A percentile compares a stretch with the other conserved stretches of the same genome.
Evolutionary conservation across 1,139 yeast genomes (phyloP).

Genomic region (Blastobotrys proliferans): DNA sequence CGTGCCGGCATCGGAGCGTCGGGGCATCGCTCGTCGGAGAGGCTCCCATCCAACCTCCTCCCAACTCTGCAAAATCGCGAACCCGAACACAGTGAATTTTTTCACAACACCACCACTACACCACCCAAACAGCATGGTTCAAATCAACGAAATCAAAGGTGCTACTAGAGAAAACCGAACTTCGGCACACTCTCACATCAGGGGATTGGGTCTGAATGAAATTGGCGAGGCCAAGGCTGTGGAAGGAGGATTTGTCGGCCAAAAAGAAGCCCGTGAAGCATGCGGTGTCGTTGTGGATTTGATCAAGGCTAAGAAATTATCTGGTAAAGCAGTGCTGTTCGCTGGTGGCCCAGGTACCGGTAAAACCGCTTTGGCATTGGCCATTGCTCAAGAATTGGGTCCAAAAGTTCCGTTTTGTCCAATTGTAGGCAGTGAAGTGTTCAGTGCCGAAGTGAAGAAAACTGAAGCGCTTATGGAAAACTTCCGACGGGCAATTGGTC

Average conservation of each 20-base stretch:
- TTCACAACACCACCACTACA: constrained; percentile 5
- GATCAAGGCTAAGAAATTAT: constrained; percentile 87
- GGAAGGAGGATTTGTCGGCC: constrained; percentile 97
- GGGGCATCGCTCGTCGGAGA: too few relatives aligned
- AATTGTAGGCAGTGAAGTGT: constrained; percentile 90
- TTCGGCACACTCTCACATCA: constrained; percentile 96
- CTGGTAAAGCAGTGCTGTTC: constrained; percentile 90
- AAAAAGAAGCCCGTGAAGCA: constrained; percentile 91
- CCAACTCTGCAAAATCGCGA: neutral
- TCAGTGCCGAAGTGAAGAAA: constrained; percentile 96
- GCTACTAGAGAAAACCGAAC: constrained; percentile 67
- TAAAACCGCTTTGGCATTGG: constrained; percentile 93
- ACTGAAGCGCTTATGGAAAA: constrained; percentile 97
- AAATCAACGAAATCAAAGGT: constrained; percentile 78
- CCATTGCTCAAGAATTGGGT: constrained; percentile 94
- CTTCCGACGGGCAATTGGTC: constrained; percentile 92
- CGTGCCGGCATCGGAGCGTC: too few relatives aligned
- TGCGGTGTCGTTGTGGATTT: constrained; percentile 94
- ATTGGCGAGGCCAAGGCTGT: constrained; percentile 77
- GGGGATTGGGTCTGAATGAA: constrained; percentile 91
- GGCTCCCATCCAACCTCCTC: too few relatives aligned
- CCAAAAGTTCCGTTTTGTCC: constrained; percentile 99
- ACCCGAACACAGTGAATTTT: neutral
- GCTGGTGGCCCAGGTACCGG: constrained; percentile 99
- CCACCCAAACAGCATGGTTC: constrained; percentile 53